Evolutionary conservation across 306 rosid genomes (phyloP).

Genomic region (Dicorynia guianensis): DNA sequence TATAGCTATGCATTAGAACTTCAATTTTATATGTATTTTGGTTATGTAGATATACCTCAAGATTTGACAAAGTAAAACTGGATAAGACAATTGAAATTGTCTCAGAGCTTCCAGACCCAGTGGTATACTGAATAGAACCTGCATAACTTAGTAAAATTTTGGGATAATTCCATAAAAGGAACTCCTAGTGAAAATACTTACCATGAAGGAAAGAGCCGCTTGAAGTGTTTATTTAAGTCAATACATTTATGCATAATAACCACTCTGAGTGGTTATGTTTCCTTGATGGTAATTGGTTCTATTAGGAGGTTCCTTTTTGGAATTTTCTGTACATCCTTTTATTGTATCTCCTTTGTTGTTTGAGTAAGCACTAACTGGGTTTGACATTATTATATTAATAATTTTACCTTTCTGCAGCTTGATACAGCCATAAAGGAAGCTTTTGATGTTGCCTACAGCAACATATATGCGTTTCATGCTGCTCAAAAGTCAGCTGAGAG

Average conservation of each 20-base stretch:
- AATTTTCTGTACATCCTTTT: neutral
- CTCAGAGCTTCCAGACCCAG: slow-evolving; percentile 84
- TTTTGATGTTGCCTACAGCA: slow-evolving; percentile 87
- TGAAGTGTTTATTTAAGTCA: too few species aligned
- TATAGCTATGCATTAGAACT: neutral
- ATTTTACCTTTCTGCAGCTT: slow-evolving; percentile 64
- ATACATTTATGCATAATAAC: too few species aligned
- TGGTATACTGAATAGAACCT: slow-evolving; percentile 57
- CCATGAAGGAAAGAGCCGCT: too few species aligned
- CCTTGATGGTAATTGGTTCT: too few species aligned
- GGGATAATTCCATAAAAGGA: too few species aligned
- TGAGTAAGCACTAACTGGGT: neutral
- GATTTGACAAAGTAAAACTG: slow-evolving; percentile 80
- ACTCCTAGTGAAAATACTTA: too few species aligned
- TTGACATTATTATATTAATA: slow-evolving; percentile 4
- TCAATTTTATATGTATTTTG: slow-evolving; percentile 7
- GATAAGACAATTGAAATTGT: slow-evolving; percentile 69
- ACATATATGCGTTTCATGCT: slow-evolving; percentile 91
- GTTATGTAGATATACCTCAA: slow-evolving; percentile 71
- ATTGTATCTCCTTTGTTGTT: slow-evolving; percentile 1
- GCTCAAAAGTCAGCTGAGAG: slow-evolving; percentile 81
- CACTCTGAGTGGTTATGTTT: too few species aligned
- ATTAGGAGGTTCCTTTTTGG: too few species aligned
- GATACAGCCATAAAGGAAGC: slow-evolving; percentile 77
- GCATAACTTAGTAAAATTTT: neutral